Conservation (phyloP, 257 asterid genomes). For the Forsythia viridissima region DNA sequence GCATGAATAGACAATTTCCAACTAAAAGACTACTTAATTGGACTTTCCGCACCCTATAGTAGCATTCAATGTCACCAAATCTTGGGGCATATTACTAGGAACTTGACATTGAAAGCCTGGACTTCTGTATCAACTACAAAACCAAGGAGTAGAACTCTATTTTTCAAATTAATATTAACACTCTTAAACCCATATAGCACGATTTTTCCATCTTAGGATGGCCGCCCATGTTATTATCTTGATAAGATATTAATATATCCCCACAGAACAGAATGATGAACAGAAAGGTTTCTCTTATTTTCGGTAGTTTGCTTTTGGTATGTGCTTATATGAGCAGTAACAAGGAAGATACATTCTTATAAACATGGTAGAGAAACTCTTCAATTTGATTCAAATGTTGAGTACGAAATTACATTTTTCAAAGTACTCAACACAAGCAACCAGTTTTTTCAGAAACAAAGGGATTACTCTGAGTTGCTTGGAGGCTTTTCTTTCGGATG, state of each 20-base stretch:
- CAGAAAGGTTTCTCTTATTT: background rate
- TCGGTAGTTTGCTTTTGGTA: background rate
- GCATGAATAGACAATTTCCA: too few species aligned
- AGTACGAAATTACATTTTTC: background rate
- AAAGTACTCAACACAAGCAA: background rate
- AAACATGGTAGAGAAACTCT: background rate
- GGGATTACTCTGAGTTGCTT: slow-evolving; percentile 63
- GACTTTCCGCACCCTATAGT: too few species aligned
- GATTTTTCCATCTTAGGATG: background rate
- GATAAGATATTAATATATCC: too few species aligned
- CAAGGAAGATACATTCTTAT: background rate
- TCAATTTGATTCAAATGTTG: background rate
- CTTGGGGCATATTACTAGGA: background rate
- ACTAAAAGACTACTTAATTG: too few species aligned
- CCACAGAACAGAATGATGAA: background rate
- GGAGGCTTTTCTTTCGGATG: slow-evolving; percentile 93
- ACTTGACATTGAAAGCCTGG: too few species aligned
- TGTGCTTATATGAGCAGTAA: background rate
- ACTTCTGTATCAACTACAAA: too few species aligned
- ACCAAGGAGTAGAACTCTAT: too few species aligned
- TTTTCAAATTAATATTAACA: background rate
- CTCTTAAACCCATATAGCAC: too few species aligned
- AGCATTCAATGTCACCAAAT: too few species aligned
- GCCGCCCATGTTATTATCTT: background rate
- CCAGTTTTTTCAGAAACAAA: background rate